Evolutionary conservation across 2,329 filamentous ascomycete genomes (phyloP), one percentile per base, ranked within the genome.

Genomic region (Penicillium sp.): DNA sequence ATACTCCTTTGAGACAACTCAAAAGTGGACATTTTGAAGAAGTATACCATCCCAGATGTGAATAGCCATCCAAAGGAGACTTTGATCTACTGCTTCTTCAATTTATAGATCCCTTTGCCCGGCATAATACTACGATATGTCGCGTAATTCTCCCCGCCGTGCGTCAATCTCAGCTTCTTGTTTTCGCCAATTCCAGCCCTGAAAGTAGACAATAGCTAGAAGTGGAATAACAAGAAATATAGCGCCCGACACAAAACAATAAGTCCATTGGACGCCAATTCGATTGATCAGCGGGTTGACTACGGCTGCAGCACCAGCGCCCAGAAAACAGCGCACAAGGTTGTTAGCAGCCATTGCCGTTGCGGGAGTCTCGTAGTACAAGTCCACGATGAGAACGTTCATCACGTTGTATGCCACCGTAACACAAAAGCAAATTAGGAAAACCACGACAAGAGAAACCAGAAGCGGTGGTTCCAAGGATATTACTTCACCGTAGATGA

Each of bases 321-420:
- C 70, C 7, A 73, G 18, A 47, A 66, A 64, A 34, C 68, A 72
- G 0, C 70, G 62, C 1, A 70, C 64, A 7, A 73, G 60, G 51
- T 72, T 73, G 35, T 66, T 67, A 6, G 71, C 67, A 13, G 70
- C 69, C 61, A 67, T 71, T 0, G 65, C 70, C 0, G 66, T 67
- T 3, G 69, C 70, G 0, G 70, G 66, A 0, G 60, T 67, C 2
- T 54, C 38, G 63, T 66, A 61, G 59, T 76, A 71, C 42, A 77
- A 61, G 56, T 78, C 76, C 0, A 79, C 68, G 36, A 79, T 70
- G 14, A 82, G 61, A 0, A 78, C 74, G 47, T 76, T 79, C 27
- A 75, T 67, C 16, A 72, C 67, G 47, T 78, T 75, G 51, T 73
- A 78, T 2, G 70, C 68, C 6, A 71, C 70, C 11, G 70, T 72